Percentiles rank a stretch among this genome's conserved stretches.
Evolutionary conservation across 75 land plant species (phyloP).

Genomic region (Pinus taeda): DNA sequence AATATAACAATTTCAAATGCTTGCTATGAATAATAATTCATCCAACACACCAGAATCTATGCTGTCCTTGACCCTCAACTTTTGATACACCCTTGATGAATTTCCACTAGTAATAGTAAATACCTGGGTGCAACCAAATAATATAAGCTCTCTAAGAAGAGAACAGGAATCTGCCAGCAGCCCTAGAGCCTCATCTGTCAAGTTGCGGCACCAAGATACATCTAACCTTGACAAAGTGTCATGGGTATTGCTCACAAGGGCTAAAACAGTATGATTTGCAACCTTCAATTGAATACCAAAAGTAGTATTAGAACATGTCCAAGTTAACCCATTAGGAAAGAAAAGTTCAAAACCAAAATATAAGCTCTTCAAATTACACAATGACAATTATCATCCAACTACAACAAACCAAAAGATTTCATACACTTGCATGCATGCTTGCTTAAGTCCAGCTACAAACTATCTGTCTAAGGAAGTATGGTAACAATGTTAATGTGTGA

Average conservation of each 20-base stretch:
- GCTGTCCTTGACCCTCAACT: background rate
- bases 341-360: background rate
- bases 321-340: background rate
- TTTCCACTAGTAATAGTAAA: background rate
- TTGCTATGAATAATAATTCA: background rate
- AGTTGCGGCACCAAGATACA: conserved; percentile 62
- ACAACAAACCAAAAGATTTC: background rate
- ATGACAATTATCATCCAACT: background rate
- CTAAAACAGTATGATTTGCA: conserved; percentile 45
- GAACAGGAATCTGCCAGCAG: conserved; percentile 65
- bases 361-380: background rate
- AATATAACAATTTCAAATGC: background rate
- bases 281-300: conserved; percentile 28
- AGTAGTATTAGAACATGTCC: background rate
- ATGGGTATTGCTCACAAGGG: conserved; percentile 39
- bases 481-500: background rate
- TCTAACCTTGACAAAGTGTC: conserved; percentile 41
- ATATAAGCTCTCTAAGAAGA: conserved; percentile 35
- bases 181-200: conserved; percentile 75
- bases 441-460: background rate
- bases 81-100: no score
- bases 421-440: background rate
- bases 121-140: conserved; percentile 91
- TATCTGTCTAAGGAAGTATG: background rate
- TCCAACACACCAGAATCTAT: background rate